A percentile compares a stretch with the other conserved stretches of the same genome.
Evolutionary conservation across 331 rosid genomes (phyloP).

Genomic region (Quercus lobata): DNA sequence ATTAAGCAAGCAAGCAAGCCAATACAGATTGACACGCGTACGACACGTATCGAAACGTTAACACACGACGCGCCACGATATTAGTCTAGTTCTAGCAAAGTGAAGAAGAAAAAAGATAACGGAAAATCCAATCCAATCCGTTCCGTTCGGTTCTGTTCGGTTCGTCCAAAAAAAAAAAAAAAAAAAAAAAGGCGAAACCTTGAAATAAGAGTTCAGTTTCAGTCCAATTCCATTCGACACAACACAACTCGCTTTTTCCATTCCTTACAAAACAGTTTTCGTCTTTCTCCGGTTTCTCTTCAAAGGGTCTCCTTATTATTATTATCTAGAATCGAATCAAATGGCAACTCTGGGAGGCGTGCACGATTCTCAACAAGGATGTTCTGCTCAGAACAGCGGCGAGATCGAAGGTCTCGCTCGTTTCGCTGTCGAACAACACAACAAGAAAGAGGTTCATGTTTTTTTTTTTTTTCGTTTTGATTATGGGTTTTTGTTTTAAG

Average conservation of each 20-base stretch:
- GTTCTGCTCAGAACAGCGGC: conserved; percentile 36
- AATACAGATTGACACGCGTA: conserved; percentile 2
- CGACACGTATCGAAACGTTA: background rate
- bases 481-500: no score
- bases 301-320: conserved; percentile 9
- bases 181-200: no score
- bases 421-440: conserved; percentile 88
- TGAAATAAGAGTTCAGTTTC: background rate
- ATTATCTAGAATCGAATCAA: background rate
- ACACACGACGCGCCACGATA: background rate
- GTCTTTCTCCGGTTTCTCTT: background rate
- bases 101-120: background rate
- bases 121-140: background rate
- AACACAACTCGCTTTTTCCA: no score
- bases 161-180: no score
- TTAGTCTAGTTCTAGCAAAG: no score
- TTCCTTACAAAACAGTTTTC: no score
- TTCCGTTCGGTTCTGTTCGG: background rate
- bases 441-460: conserved; percentile 49
- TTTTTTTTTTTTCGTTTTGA: no score
- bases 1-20: conserved; percentile 1
- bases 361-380: conserved; percentile 24
- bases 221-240: no score
- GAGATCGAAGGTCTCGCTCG: conserved; percentile 66
- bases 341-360: conserved; percentile 57